These are phyloP conservation scores for Plectosphaerella cucumerina DNA, from an alignment of 2,329 filamentous ascomycete genomes.

Conservation along the genomic window DNA sequence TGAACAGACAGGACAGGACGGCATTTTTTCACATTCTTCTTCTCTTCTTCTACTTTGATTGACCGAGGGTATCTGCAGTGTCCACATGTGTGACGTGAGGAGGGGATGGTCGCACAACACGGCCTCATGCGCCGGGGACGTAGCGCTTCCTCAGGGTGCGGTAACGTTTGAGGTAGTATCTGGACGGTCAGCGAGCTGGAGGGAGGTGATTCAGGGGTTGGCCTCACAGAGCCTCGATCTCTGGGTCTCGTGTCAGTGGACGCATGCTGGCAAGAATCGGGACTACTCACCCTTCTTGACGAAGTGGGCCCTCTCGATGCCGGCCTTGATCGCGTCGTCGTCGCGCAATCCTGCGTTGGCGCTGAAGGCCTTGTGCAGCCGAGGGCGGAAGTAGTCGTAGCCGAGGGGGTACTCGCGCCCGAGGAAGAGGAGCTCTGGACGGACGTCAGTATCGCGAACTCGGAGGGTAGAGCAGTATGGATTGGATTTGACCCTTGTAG, in stretches of 20 bases:
- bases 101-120: not conserved
- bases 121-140: constrained; percentile 20
- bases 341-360: constrained; percentile 67
- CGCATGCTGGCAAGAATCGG: too few relatives aligned
- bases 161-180: constrained; percentile 91
- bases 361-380: constrained; percentile 82
- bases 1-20: not conserved
- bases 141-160: constrained; percentile 81
- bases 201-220: not conserved
- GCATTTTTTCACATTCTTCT: too few relatives aligned
- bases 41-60: not conserved
- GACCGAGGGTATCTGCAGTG: not conserved
- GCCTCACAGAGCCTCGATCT: constrained; percentile 87
- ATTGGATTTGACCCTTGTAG: constrained; percentile 67
- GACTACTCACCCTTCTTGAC: constrained; percentile 73
- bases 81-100: not conserved
- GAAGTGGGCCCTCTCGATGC: constrained; percentile 75
- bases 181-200: constrained; percentile 32
- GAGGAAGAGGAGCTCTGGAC: constrained; percentile 73
- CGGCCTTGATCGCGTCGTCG: constrained; percentile 69
- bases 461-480: not conserved
- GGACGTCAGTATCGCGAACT: not conserved
- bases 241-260: constrained; percentile 36
- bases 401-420: constrained; percentile 85
- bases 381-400: constrained; percentile 72